Base-by-base conservation (phyloP, 345 rosid genomes). In the Hibiscus tridactylites region DNA sequence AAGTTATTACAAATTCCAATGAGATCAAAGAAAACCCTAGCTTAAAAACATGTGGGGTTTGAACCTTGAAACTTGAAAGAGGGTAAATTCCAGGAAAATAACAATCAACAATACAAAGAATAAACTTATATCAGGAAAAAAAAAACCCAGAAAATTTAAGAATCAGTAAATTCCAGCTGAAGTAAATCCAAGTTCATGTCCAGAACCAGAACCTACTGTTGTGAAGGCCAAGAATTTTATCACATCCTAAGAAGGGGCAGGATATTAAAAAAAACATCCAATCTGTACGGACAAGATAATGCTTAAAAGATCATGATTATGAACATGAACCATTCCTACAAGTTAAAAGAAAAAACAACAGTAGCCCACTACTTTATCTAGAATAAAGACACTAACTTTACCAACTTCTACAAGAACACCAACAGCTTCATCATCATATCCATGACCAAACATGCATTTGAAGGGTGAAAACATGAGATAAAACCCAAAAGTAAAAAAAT, bases 401-500 rank as follows among this genome's bases (percentile, higher is more conserved):
- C 59, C 59, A 19, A 54, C 59, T 54, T 54, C 59, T 54, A 19
- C 59, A 54, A 54, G 59, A 54, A 17, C 28, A 54, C 12, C n/a
- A 17, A 64, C n/a, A 39, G 19, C 70, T 37, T 44, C 62, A 64
- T 54, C 71, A 60, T 76, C 62, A 37, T 37, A 6, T 6, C 1
- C 42, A 76, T 59, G 61, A 37, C 11, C 35, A 68, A 70, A 74
- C 86, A 81, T 77, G 78, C 80, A 84, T 56, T 71, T 54, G 21
- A 57, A 28, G 39, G 44, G 62, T 24, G 6, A 37, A 37, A 37
- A 37, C 9, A 37, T 37, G 8, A 37, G 42, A 37, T 6, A 37
- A 37, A 37, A 37, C 42, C 42, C 1, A 37, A 37, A 37, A 37
- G 42, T 37, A 37, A 52, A 13, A 64, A 15, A 50, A 16, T 21